phyloP scores from a whole-genome alignment of 805 yeast genomes.

The Metschnikowia koreensis region DNA sequence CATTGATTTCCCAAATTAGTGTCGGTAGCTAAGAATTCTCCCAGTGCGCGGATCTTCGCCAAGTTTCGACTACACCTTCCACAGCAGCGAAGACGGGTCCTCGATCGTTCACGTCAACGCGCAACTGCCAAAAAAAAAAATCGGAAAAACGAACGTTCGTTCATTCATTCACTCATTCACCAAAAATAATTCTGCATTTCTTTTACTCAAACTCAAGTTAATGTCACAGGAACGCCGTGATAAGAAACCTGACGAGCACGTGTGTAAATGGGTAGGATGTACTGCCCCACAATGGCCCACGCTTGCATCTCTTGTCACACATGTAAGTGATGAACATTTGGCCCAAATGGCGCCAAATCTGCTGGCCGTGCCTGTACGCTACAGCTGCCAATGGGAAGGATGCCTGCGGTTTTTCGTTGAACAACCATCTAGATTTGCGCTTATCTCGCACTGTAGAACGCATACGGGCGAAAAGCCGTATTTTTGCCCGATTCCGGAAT shows the following conservation, averaged over 20 bases:
- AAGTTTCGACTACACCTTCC: too few species aligned
- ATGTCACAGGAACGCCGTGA: slow-evolving; percentile 11
- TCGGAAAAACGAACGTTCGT: too few species aligned
- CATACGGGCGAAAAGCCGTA: slow-evolving; percentile 67
- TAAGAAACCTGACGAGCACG: slow-evolving; percentile 13
- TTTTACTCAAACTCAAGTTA: background rate
- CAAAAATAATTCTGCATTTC: too few species aligned
- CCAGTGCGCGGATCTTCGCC: too few species aligned
- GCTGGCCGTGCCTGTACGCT: slow-evolving; percentile 26
- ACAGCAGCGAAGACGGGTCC: too few species aligned
- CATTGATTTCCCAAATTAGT: too few species aligned
- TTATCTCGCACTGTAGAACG: slow-evolving; percentile 59
- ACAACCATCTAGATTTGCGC: slow-evolving; percentile 55
- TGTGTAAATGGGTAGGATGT: slow-evolving; percentile 38
- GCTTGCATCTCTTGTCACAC: slow-evolving; percentile 31
- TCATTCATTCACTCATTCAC: too few species aligned
- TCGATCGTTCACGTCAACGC: too few species aligned
- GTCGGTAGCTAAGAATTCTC: too few species aligned
- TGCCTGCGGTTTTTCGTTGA: slow-evolving; percentile 52
- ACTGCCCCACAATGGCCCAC: slow-evolving; percentile 16
- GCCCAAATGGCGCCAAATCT: slow-evolving; percentile 12
- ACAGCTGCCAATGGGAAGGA: slow-evolving; percentile 60
- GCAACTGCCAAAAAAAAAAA: too few species aligned
- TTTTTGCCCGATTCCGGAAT: slow-evolving; percentile 64
- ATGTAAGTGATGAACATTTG: slow-evolving; percentile 32